A percentile compares a stretch with the other conserved stretches of the same genome.
These are phyloP conservation scores for Aspergillus asperescens DNA, from an alignment of 495 filamentous ascomycete genomes.

Conservation along the genomic window DNA sequence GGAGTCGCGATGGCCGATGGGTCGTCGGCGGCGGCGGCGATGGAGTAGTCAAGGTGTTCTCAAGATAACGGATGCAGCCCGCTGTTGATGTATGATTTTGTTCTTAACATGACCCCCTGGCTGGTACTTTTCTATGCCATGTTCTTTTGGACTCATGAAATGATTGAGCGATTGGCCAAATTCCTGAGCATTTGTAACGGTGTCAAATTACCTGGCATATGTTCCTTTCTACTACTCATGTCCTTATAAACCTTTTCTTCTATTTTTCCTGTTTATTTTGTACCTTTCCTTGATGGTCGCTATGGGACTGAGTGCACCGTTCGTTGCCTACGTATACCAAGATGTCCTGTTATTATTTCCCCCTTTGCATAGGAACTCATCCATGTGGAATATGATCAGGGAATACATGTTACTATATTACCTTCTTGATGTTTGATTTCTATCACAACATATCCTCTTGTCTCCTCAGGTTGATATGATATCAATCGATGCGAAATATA, in stretches of 20 bases:
- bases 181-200: conserved; percentile 44
- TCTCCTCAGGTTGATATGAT: not conserved
- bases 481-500: not conserved
- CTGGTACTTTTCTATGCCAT: conserved; percentile 26
- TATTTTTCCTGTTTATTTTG: conserved; percentile 27
- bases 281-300: not conserved
- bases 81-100: conserved; percentile 35
- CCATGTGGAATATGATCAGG: conserved; percentile 8
- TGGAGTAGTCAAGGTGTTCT: conserved; percentile 94
- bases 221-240: conserved; percentile 34
- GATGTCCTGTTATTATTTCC: conserved; percentile 4
- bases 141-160: conserved; percentile 38
- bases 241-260: conserved; percentile 25
- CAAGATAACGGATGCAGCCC: conserved; percentile 38
- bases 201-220: conserved; percentile 37
- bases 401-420: conserved; percentile 11
- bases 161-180: conserved; percentile 41
- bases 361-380: conserved; percentile 1
- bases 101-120: conserved; percentile 16
- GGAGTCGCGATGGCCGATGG: conserved; percentile 90
- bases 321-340: conserved; percentile 10
- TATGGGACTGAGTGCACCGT: too few relatives aligned
- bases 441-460: not conserved
- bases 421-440: conserved; percentile 1
- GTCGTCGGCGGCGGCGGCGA: conserved; percentile 95